Conservation (phyloP, 768 basidiomycete genomes). For the Coprinellus aureogranulatus region DNA sequence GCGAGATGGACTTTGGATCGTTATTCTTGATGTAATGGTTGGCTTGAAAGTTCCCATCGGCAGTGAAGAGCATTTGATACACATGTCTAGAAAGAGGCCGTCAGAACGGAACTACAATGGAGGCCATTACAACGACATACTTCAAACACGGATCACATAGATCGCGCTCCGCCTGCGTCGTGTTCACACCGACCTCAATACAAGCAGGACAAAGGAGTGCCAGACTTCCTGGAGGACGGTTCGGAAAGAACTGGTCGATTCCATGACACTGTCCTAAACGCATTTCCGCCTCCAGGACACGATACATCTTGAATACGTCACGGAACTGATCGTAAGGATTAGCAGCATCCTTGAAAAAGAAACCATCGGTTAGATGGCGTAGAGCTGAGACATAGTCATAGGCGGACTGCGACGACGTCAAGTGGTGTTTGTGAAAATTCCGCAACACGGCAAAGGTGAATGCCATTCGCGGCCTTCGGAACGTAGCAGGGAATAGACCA, state of each 20-base stretch:
- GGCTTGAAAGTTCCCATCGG: conserved; percentile 23
- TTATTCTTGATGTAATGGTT: conserved; percentile 22
- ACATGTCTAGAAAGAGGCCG: conserved; percentile 16
- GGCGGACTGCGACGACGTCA: conserved; percentile 21
- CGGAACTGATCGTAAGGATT: conserved; percentile 20
- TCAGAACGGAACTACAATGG: background rate
- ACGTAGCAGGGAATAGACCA: conserved; percentile 23
- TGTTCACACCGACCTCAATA: conserved; percentile 7
- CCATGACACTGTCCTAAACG: conserved; percentile 20
- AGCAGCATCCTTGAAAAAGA: conserved; percentile 15
- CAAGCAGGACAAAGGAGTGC: conserved; percentile 17
- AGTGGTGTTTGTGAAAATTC: conserved; percentile 19
- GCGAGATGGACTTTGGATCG: conserved; percentile 17
- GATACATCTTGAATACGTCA: conserved; percentile 19
- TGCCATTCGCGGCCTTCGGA: conserved; percentile 15
- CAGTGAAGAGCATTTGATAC: conserved; percentile 17
- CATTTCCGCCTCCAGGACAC: conserved; percentile 13
- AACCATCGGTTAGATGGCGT: conserved; percentile 17
- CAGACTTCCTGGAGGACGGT: conserved; percentile 16
- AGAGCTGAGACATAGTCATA: conserved; percentile 22
- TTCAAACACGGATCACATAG: background rate
- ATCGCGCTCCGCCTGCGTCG: background rate
- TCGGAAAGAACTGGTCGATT: conserved; percentile 15
- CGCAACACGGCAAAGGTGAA: conserved; percentile 21
- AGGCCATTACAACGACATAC: background rate